Evolutionary conservation across 2,329 filamentous ascomycete genomes (phyloP).

Genomic region (Chrysoporthe deuterocubensis): DNA sequence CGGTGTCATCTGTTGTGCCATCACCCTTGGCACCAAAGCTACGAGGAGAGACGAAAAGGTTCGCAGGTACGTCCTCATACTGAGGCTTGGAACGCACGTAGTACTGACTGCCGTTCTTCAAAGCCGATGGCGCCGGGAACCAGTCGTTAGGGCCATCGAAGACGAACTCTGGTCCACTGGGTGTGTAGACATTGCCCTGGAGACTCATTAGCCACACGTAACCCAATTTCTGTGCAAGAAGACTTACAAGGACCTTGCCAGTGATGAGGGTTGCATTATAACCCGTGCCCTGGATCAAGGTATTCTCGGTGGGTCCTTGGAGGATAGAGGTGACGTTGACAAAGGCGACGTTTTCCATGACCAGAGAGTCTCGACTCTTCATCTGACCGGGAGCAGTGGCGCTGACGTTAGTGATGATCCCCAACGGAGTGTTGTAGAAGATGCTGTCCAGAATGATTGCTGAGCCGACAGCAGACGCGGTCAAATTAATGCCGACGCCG

Average conservation of each 20-base stretch:
- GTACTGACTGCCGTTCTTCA: conserved; percentile 60
- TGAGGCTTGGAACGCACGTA: conserved; percentile 62
- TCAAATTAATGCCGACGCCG: conserved; percentile 69
- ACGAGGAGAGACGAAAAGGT: conserved; percentile 65
- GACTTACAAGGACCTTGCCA: conserved; percentile 11
- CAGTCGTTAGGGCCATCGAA: conserved; percentile 51
- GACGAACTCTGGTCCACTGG: conserved; percentile 48
- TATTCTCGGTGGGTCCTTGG: conserved; percentile 45
- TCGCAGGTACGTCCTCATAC: conserved; percentile 58
- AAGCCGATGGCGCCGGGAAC: conserved; percentile 54
- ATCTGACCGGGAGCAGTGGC: conserved; percentile 36
- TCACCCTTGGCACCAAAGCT: conserved; percentile 70
- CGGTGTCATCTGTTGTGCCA: conserved; percentile 66
- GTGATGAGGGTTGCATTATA: conserved; percentile 11
- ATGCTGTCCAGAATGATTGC: conserved; percentile 75
- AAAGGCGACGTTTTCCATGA: conserved; percentile 54
- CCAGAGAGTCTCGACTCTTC: conserved; percentile 47
- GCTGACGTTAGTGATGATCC: conserved; percentile 65
- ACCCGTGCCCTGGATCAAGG: conserved; percentile 1
- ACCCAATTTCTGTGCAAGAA: not conserved
- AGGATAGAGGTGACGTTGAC: conserved; percentile 40
- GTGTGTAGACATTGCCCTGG: conserved; percentile 69
- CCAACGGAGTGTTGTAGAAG: conserved; percentile 67
- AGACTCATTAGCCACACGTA: not conserved
- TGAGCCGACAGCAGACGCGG: conserved; percentile 69